These are phyloP conservation scores for Sanguinoderma infundibulare DNA, from an alignment of 1,284 basidiomycete genomes.

Conservation along the genomic window DNA sequence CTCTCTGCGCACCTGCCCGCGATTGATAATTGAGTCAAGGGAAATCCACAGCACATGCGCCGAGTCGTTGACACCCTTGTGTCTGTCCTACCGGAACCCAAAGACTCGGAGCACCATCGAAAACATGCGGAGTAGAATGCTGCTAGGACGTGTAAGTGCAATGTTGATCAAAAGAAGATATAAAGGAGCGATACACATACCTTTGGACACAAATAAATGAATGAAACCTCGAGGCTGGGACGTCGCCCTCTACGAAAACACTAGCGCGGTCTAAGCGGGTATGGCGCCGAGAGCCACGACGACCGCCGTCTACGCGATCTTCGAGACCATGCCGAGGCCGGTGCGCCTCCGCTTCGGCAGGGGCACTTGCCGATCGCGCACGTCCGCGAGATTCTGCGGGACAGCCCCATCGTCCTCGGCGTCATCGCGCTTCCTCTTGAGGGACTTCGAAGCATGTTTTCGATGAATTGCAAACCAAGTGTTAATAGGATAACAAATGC, in stretches of 20 bases:
- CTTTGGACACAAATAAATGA: not conserved
- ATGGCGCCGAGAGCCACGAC: slow-evolving; percentile 66
- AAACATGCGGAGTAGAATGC: not conserved
- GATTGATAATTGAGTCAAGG: too few relatives aligned
- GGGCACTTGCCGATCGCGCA: not conserved
- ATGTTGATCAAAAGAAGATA: too few relatives aligned
- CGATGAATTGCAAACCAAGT: slow-evolving; percentile 16
- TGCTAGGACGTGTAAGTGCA: not conserved
- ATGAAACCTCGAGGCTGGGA: too few relatives aligned
- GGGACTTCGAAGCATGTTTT: slow-evolving; percentile 29
- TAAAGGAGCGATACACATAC: not conserved
- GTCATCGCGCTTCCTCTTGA: slow-evolving; percentile 39
- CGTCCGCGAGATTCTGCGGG: not conserved
- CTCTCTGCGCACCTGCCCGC: too few relatives aligned
- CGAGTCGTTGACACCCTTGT: not conserved
- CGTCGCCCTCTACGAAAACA: slow-evolving; percentile 41
- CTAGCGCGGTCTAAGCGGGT: slow-evolving; percentile 69
- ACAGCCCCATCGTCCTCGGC: slow-evolving; percentile 20
- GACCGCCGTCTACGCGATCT: slow-evolving; percentile 57
- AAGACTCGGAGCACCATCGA: too few relatives aligned
- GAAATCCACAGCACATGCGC: not conserved
- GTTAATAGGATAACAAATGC: not conserved
- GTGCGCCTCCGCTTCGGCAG: slow-evolving; percentile 49
- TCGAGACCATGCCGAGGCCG: slow-evolving; percentile 43
- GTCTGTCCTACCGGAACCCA: not conserved